phyloP scores from a whole-genome alignment of 805 yeast species.

The Monosporozyma siamensis region DNA sequence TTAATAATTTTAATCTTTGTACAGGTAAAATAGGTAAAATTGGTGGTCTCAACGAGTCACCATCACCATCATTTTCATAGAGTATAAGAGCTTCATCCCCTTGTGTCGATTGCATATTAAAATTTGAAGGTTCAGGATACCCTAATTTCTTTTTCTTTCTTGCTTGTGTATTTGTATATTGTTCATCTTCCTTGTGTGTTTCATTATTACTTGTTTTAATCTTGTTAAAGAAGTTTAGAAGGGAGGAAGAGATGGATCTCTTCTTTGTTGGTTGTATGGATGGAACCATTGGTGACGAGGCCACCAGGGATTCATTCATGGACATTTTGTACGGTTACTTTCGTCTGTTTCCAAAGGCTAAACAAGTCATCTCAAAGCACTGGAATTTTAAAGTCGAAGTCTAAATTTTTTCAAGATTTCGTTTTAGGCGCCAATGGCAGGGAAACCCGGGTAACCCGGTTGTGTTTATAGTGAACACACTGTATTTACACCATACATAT shows the following conservation, averaged over 20 bases:
- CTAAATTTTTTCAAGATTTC: too few relatives aligned
- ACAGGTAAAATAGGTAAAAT: conserved; percentile 26
- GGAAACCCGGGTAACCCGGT: too few relatives aligned
- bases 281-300: neutral
- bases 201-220: neutral
- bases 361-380: too few relatives aligned
- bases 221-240: conserved; percentile 18
- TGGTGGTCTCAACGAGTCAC: conserved; percentile 18
- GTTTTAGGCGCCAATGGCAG: too few relatives aligned
- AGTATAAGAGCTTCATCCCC: neutral
- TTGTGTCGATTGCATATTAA: too few relatives aligned
- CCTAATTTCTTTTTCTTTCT: neutral
- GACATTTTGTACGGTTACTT: neutral
- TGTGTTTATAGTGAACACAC: too few relatives aligned
- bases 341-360: too few relatives aligned
- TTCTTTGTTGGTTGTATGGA: conserved; percentile 4
- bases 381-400: too few relatives aligned
- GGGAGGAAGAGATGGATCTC: conserved; percentile 25
- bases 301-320: neutral
- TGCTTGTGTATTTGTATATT: too few relatives aligned
- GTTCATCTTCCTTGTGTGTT: conserved; percentile 1
- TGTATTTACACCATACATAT: too few relatives aligned
- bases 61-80: conserved; percentile 1
- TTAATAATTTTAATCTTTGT: conserved; percentile 22
- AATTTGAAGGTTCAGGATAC: neutral